A percentile compares a stretch with the other conserved stretches of the same genome.
These are phyloP conservation scores for Tetragonia tetragonoides DNA, from an alignment of 148 eudicot species.

Conservation along the genomic window DNA sequence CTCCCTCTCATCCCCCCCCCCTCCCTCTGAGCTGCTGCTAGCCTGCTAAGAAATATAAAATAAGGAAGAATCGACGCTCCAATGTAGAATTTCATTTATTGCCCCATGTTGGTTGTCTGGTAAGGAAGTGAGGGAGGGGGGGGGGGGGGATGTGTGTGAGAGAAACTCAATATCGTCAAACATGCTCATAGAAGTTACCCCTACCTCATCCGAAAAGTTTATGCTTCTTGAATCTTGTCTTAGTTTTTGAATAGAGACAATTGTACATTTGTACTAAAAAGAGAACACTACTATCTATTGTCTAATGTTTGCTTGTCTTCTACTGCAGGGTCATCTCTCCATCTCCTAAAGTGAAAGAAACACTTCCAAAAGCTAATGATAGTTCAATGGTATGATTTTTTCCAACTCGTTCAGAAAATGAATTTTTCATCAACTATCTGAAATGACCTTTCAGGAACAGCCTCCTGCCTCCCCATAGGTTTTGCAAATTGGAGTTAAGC, in stretches of 20 bases:
- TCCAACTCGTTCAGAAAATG: background rate
- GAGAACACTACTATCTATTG: background rate
- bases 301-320: conserved; percentile 2
- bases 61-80: too few relatives aligned
- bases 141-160: too few relatives aligned
- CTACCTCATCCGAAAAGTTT: background rate
- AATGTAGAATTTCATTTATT: too few relatives aligned
- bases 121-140: too few relatives aligned
- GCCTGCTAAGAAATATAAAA: too few relatives aligned
- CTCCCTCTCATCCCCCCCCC: too few relatives aligned
- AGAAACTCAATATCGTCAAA: too few relatives aligned
- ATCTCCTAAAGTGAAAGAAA: conserved; percentile 24
- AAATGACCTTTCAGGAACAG: background rate
- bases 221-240: background rate
- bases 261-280: background rate
- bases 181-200: background rate
- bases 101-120: too few relatives aligned
- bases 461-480: too few relatives aligned
- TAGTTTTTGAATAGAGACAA: background rate
- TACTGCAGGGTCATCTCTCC: conserved; percentile 33
- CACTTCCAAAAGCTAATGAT: conserved; percentile 19
- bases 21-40: too few relatives aligned
- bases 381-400: conserved; percentile 27
- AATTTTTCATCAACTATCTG: background rate
- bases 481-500: too few relatives aligned